phyloP scores from a whole-genome alignment of 2,329 filamentous ascomycete species.

The Aspergillus bombycis region DNA sequence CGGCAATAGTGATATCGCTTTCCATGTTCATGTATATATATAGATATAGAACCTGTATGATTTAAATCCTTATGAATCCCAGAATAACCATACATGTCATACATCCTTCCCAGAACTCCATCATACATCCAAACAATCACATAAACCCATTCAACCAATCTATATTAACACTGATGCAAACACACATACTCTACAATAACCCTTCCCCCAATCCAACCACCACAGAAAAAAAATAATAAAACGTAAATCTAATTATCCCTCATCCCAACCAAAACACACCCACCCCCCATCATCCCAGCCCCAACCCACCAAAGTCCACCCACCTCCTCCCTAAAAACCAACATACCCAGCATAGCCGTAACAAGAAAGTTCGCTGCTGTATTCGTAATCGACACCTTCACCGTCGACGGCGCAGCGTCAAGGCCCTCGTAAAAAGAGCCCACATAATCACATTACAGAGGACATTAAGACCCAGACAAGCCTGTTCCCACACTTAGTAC shows the following conservation, averaged over 20 bases:
- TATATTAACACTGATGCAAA: neutral
- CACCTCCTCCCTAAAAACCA: conserved; percentile 61
- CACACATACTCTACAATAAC: neutral
- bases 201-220: neutral
- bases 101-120: neutral
- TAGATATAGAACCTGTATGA: neutral
- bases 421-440: conserved; percentile 65
- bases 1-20: conserved; percentile 14
- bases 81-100: conserved; percentile 1
- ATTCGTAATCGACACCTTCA: conserved; percentile 66
- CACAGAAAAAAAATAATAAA: neutral
- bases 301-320: conserved; percentile 65
- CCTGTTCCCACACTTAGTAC: conserved; percentile 35
- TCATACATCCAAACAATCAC: neutral
- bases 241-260: conserved; percentile 45
- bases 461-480: conserved; percentile 64
- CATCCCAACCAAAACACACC: conserved; percentile 65
- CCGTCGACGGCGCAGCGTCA: conserved; percentile 63
- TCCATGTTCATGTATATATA: neutral
- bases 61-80: neutral
- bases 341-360: conserved; percentile 61
- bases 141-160: neutral
- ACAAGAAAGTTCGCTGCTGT: conserved; percentile 66
- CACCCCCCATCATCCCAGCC: conserved; percentile 61
- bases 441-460: conserved; percentile 67